Percentiles rank a stretch among this genome's conserved stretches.
Evolutionary conservation across 2,329 filamentous ascomycete species (phyloP).

Genomic region (Volutella citrinella): DNA sequence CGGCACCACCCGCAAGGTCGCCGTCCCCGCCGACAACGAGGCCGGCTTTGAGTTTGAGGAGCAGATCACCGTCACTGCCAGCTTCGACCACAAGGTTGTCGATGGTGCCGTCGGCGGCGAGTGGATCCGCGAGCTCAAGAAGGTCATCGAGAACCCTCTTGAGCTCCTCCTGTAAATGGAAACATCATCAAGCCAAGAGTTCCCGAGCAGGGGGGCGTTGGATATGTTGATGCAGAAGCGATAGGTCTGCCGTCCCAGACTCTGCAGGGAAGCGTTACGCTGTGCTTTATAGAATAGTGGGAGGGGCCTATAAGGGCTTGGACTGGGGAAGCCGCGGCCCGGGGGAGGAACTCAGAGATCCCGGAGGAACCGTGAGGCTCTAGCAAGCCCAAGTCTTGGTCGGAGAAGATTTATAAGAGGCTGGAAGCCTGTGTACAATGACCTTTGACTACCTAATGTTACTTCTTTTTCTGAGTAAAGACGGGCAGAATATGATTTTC

Average conservation of each 20-base stretch:
- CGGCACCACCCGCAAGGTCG: conserved; percentile 94
- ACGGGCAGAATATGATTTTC: too few species aligned
- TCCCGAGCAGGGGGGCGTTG: too few species aligned
- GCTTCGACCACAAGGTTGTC: conserved; percentile 98
- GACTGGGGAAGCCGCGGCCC: too few species aligned
- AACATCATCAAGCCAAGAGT: too few species aligned
- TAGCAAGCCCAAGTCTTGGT: conserved; percentile 11
- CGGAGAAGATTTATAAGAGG: conserved; percentile 26
- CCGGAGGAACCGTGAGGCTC: conserved; percentile 6
- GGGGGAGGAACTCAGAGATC: too few species aligned
- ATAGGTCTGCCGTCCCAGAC: too few species aligned
- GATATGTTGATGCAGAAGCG: too few species aligned
- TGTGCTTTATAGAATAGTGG: too few species aligned
- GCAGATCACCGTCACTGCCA: conserved; percentile 90
- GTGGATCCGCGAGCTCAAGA: conserved; percentile 97
- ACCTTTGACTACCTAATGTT: conserved; percentile 41
- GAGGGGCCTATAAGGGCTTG: too few species aligned
- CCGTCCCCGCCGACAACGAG: conserved; percentile 79
- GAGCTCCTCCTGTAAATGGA: conserved; percentile 82
- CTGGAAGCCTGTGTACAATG: conserved; percentile 40
- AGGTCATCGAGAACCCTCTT: conserved; percentile 94
- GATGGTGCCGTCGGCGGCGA: conserved; percentile 95
- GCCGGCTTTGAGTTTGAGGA: conserved; percentile 95
- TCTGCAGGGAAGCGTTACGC: too few species aligned
- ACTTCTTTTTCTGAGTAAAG: conserved; percentile 31